These are phyloP conservation scores for Lachnellula subtilissima DNA, from an alignment of 2,329 filamentous ascomycete species.

Conservation along the genomic window DNA sequence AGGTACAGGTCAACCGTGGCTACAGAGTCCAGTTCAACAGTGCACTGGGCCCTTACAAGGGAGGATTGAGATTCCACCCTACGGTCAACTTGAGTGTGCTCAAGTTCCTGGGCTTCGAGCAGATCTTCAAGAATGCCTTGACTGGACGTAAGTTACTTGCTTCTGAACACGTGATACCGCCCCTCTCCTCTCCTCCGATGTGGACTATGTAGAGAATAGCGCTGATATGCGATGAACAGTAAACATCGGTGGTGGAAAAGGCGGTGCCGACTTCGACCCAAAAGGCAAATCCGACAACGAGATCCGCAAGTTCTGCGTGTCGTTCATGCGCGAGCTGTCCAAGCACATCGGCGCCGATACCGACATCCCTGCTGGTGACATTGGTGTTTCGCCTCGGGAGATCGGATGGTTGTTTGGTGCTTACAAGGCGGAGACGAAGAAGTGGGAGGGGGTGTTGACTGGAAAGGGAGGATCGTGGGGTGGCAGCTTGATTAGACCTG, in stretches of 20 bases:
- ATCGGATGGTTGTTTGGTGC: slow-evolving; percentile 93
- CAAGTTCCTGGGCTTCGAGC: slow-evolving; percentile 98
- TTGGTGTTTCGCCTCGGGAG: slow-evolving; percentile 87
- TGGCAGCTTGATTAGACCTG: slow-evolving; percentile 87
- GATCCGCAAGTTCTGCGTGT: slow-evolving; percentile 93
- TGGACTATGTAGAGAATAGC: neutral
- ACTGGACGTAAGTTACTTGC: slow-evolving; percentile 70
- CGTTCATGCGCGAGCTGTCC: slow-evolving; percentile 94
- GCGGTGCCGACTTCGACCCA: slow-evolving; percentile 96
- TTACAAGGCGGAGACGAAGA: slow-evolving; percentile 83
- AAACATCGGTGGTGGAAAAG: slow-evolving; percentile 96
- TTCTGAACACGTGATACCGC: no score
- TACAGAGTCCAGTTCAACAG: slow-evolving; percentile 99
- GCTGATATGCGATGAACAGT: slow-evolving; percentile 41
- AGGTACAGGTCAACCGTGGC: slow-evolving; percentile 87
- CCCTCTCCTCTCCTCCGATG: no score
- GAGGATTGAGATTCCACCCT: slow-evolving; percentile 91
- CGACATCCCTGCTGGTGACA: slow-evolving; percentile 94
- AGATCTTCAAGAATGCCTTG: slow-evolving; percentile 99
- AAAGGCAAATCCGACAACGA: slow-evolving; percentile 98
- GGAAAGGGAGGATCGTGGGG: slow-evolving; percentile 94
- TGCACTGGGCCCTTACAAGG: slow-evolving; percentile 95
- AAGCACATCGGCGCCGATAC: slow-evolving; percentile 96
- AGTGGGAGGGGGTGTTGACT: slow-evolving; percentile 93
- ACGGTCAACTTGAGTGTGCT: slow-evolving; percentile 75